Base-by-base conservation (phyloP, 2,329 filamentous ascomycete genomes). In the Xylariaceae sp. region DNA sequence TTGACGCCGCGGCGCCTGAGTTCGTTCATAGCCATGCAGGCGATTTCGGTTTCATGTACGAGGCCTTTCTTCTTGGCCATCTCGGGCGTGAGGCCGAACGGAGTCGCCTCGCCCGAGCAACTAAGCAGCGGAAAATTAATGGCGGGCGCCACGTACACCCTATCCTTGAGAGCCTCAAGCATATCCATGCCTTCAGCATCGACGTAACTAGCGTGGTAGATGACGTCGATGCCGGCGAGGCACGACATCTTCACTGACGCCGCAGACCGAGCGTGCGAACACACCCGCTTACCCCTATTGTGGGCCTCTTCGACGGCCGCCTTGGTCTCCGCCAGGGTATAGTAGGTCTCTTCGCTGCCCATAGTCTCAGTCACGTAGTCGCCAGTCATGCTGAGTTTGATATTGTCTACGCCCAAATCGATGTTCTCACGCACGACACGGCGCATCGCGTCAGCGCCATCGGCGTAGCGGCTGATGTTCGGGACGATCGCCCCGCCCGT, bases 221-320 rank as follows among this genome's bases (percentile, higher is more conserved):
- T 78, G 6, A 78, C 73, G 46, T 80, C 78, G 0, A 80, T 75
- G 1, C 77, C 77, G 43, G 73, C 52, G 69, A 69, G 40, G 77
- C 63, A 60, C 73, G 55, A 78, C 69, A 77, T 73, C 44, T 71
- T 74, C 5, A 81, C 74, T 0, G 73, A 74, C 44, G 79, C 78
- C 40, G 75, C 58, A 2, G 77, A 74, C 23, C 78, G 66, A 5
- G 77, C 77, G 64, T 79, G 77, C 0, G 77, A 70, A 54, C 78
- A 80, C 0, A 80, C 60, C 10, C 74, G 60, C 29, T 70, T 70
- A 7, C 72, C 72, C n/a, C 62, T 64, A 21, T 62, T 67, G 59
- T 80, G 78, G 0, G 73, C 78, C 58, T 80, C 77, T 7, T 80
- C 77, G 0, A 80, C 77, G 55, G 76, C 78, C 2, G 77, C 77